Conservation (phyloP, 2,329 filamentous ascomycete genomes). For the Pseudogymnoascus sp. region DNA sequence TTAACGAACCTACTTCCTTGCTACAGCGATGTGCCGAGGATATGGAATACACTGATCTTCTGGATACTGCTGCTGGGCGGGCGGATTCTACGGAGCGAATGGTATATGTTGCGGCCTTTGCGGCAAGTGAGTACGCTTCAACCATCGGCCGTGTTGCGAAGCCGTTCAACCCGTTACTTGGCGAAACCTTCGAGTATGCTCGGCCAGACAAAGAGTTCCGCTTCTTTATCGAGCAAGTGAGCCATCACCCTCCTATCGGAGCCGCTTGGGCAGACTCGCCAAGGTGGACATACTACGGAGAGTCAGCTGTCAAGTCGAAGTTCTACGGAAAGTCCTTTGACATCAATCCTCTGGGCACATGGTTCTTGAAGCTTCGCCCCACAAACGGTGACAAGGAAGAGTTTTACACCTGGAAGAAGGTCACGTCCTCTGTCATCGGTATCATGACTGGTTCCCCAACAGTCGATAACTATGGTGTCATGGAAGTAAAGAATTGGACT, state of each 20-base stretch:
- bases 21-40: conserved; percentile 93
- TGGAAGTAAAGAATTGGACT: conserved; percentile 97
- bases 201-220: conserved; percentile 95
- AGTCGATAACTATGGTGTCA: conserved; percentile 95
- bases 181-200: conserved; percentile 95
- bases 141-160: conserved; percentile 96
- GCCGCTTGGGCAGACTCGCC: conserved; percentile 88
- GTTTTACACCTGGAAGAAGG: conserved; percentile 97
- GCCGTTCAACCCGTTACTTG: conserved; percentile 92
- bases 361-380: conserved; percentile 84
- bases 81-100: conserved; percentile 83
- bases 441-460: conserved; percentile 95
- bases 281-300: conserved; percentile 95
- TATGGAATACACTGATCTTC: conserved; percentile 92
- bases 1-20: conserved; percentile 95
- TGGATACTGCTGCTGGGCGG: conserved; percentile 81
- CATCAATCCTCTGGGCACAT: conserved; percentile 90
- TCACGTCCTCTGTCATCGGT: conserved; percentile 92
- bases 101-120: conserved; percentile 91
- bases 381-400: conserved; percentile 69
- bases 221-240: conserved; percentile 97
- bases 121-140: conserved; percentile 91
- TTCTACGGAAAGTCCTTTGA: conserved; percentile 98
- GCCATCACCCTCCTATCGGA: conserved; percentile 90
- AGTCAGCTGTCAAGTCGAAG: conserved; percentile 90